These are phyloP conservation scores for Scleromitrula shiraiana DNA, from an alignment of 2,329 filamentous ascomycete genomes.

Conservation along the genomic window DNA sequence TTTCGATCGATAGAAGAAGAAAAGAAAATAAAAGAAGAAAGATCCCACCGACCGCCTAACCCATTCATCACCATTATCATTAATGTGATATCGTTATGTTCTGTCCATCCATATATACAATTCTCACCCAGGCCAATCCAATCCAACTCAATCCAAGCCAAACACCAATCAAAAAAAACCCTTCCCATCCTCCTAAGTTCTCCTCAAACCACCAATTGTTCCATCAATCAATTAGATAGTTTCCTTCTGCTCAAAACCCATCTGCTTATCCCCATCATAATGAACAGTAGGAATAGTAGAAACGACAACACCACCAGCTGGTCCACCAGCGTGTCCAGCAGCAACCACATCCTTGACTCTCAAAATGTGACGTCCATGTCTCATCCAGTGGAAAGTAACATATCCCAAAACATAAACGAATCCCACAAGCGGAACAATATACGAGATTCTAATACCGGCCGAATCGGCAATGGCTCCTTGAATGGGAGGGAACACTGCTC, in stretches of 20 bases:
- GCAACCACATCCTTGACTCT: slow-evolving; percentile 26
- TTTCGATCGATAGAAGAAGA: too few relatives aligned
- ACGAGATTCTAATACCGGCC: slow-evolving; percentile 34
- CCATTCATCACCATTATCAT: too few relatives aligned
- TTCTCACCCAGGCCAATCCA: too few relatives aligned
- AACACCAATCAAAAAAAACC: too few relatives aligned
- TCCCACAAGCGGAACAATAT: slow-evolving; percentile 36
- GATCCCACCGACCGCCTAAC: too few relatives aligned
- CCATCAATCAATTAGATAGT: neutral
- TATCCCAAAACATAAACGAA: slow-evolving; percentile 34
- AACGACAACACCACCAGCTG: slow-evolving; percentile 20
- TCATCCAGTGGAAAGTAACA: slow-evolving; percentile 28
- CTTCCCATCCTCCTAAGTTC: too few relatives aligned
- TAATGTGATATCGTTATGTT: too few relatives aligned
- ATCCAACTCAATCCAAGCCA: too few relatives aligned
- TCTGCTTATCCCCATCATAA: slow-evolving; percentile 11
- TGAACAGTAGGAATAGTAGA: too few relatives aligned
- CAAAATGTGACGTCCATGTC: slow-evolving; percentile 28
- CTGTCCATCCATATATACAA: too few relatives aligned
- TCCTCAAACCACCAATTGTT: too few relatives aligned
- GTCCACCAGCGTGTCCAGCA: slow-evolving; percentile 16
- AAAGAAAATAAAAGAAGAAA: too few relatives aligned
- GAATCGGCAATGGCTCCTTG: slow-evolving; percentile 58
- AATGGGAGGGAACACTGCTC: slow-evolving; percentile 65
- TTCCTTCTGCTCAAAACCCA: slow-evolving; percentile 3